Base-by-base conservation (phyloP, 257 asterid species). In the Leptodermis oblonga region DNA sequence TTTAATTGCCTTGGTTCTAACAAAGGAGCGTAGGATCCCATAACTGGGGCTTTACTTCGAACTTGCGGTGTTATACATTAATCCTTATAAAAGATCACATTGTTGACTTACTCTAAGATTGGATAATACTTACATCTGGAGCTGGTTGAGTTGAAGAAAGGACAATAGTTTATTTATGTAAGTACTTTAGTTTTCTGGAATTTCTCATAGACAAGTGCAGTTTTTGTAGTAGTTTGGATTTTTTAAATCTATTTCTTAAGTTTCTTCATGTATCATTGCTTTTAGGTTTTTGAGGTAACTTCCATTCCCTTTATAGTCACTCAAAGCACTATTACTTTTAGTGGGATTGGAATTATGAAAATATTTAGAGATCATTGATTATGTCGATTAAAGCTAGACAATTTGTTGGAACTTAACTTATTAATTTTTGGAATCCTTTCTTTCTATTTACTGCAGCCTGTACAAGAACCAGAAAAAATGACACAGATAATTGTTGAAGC, bases 381-480 rank as follows among this genome's bases (percentile, higher is more conserved):
- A 31, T n/a, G 42, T 4, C 8, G 11, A 48, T 34, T 43, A 25
- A 43, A 17, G 58, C 10, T 12, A 18, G 5, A 54, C 6, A 37
- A 26, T 18, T 71, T 61, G 7, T 2, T 58, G 20, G 48, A 46
- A 36, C n/a, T n/a, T n/a, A n/a, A n/a, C n/a, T n/a, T 23, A 33
- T 25, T 37, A 7, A 20, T 51, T 70, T 70, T 39, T 68, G 64
- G 33, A 65, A 34, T 72, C 34, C 55, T 69, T 56, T 72, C 72
- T 33, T 53, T 41, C 41, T 22, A 52, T 65, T 41, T 41, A 42
- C 63, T 65, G 43, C 89, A 92, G 98, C 96, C 96, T 48, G 95
- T 92, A 18, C 83, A 87, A 82, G 90, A 87, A 74, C 98, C 98
- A 46, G 87, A 77, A 78, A 89, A 86, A 83, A 89, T 92, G 96